A percentile compares a stretch with the other conserved stretches of the same genome.
phyloP scores from a whole-genome alignment of 140 eudicot genomes.

The Senecio squalidus region DNA sequence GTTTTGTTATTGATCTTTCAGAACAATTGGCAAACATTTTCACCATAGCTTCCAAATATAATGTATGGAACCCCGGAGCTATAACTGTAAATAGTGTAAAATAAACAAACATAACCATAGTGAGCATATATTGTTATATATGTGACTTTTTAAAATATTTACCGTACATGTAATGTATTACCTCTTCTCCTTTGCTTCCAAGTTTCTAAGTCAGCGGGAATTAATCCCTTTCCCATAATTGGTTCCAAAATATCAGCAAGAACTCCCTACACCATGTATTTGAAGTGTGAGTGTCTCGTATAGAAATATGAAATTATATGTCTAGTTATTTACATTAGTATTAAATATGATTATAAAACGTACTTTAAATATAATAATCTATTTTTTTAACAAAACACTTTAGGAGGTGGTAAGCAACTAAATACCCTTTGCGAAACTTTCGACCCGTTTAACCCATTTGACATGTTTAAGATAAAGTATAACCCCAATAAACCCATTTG shows the following conservation, averaged over 20 bases:
- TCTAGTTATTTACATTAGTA: no score
- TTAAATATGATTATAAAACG: no score
- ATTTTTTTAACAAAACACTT: no score
- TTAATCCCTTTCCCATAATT: conserved; percentile 98
- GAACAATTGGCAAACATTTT: conserved; percentile 73
- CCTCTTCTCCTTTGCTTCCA: conserved; percentile 99
- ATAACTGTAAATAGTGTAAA: conserved; percentile 51
- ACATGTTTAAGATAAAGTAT: neutral
- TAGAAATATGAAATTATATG: conserved; percentile 1
- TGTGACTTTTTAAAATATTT: no score
- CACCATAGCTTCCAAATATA: conserved; percentile 93
- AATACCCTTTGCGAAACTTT: no score
- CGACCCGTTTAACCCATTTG: neutral
- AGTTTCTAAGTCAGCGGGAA: conserved; percentile 95
- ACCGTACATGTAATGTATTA: neutral
- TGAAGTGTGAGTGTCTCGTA: conserved; percentile 11
- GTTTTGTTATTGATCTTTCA: conserved; percentile 58
- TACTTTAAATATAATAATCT: no score
- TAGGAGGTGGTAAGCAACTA: no score
- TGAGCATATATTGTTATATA: neutral
- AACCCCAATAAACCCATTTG: no score
- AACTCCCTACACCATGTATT: conserved; percentile 61
- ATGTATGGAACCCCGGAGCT: conserved; percentile 94
- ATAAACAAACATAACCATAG: neutral
- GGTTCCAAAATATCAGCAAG: conserved; percentile 99